Conservation (phyloP, 176 grass and related monocot species). For the Paspalum vaginatum region DNA sequence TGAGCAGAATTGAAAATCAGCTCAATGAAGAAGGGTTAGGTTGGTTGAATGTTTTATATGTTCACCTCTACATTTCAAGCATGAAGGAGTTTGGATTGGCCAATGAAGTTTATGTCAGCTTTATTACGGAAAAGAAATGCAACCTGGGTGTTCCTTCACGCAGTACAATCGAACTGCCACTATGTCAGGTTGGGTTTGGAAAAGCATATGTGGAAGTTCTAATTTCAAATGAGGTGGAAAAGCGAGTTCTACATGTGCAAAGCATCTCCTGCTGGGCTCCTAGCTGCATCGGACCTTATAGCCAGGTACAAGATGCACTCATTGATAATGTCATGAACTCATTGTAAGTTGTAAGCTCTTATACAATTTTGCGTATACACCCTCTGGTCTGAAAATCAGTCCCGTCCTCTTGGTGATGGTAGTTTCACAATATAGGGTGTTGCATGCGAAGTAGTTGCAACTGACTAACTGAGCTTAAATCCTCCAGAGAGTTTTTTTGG, state of each 20-base stretch:
- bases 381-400: not conserved
- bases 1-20: slow-evolving; percentile 75
- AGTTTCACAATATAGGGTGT: slow-evolving; percentile 7
- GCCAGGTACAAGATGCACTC: slow-evolving; percentile 61
- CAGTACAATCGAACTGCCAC: slow-evolving; percentile 92
- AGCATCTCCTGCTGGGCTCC: slow-evolving; percentile 99
- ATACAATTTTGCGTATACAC: not conserved
- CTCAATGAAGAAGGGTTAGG: slow-evolving; percentile 70
- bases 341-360: not conserved
- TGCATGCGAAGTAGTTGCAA: slow-evolving; percentile 12
- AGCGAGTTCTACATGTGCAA: slow-evolving; percentile 96
- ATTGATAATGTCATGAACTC: not conserved
- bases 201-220: slow-evolving; percentile 85
- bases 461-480: not conserved
- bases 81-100: slow-evolving; percentile 85
- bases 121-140: slow-evolving; percentile 87
- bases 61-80: slow-evolving; percentile 95
- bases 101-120: slow-evolving; percentile 91
- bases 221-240: slow-evolving; percentile 67
- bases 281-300: slow-evolving; percentile 99
- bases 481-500: not conserved
- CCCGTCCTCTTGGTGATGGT: not conserved
- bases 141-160: slow-evolving; percentile 84
- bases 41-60: slow-evolving; percentile 89
- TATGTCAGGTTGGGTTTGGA: slow-evolving; percentile 63